phyloP scores from a whole-genome alignment of 2,329 filamentous ascomycete species.

The Myriangium duriaei region DNA sequence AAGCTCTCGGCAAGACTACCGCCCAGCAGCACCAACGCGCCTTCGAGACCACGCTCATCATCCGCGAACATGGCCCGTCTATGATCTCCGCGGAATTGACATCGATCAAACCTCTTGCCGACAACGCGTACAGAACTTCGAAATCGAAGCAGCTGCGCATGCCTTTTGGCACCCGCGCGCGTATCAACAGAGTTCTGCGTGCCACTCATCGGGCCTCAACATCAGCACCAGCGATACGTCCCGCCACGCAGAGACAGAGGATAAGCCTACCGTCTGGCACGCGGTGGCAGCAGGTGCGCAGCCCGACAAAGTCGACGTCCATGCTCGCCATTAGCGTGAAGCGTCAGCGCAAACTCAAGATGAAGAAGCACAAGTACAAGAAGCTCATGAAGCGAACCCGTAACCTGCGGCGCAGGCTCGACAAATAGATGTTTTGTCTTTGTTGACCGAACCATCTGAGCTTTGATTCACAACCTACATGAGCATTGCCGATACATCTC shows the following conservation, averaged over 20 bases:
- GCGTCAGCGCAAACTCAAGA: slow-evolving; percentile 86
- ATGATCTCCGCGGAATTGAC: not conserved
- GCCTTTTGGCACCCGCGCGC: slow-evolving; percentile 16
- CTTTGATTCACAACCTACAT: no score
- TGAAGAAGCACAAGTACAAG: slow-evolving; percentile 99
- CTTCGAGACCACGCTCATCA: not conserved
- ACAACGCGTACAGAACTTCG: slow-evolving; percentile 21
- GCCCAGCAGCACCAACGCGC: slow-evolving; percentile 2
- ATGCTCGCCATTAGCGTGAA: slow-evolving; percentile 85
- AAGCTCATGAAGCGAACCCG: slow-evolving; percentile 92
- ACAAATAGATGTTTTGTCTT: no score
- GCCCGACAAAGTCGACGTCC: slow-evolving; percentile 17
- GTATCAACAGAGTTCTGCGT: slow-evolving; percentile 59
- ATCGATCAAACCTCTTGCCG: slow-evolving; percentile 14
- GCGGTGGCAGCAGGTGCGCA: slow-evolving; percentile 24
- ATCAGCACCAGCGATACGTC: slow-evolving; percentile 6
- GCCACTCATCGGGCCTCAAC: slow-evolving; percentile 43
- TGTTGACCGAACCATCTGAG: no score
- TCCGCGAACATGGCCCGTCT: not conserved
- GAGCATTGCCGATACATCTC: no score
- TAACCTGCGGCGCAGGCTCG: slow-evolving; percentile 75
- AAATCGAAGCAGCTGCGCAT: slow-evolving; percentile 30
- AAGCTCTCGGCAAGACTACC: not conserved
- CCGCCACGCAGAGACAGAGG: slow-evolving; percentile 4
- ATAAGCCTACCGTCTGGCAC: slow-evolving; percentile 39